Percentiles rank a stretch among this genome's conserved stretches.
Evolutionary conservation across 495 filamentous ascomycete genomes (phyloP).

Genomic region (Penicillium odoratum): DNA sequence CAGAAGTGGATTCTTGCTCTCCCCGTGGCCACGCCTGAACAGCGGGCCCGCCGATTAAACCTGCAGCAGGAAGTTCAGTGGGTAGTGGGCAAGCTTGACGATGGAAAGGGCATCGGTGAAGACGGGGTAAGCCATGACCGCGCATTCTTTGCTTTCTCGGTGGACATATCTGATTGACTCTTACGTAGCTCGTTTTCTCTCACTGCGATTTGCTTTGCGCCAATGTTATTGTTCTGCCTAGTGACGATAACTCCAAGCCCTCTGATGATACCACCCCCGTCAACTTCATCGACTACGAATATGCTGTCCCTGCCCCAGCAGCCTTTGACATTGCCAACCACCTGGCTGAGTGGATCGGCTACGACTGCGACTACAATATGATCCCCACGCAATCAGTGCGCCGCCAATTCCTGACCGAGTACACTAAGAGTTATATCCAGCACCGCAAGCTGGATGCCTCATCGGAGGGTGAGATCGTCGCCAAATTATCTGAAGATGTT

Average conservation of each 20-base stretch:
- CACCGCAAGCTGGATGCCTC: conserved; percentile 39
- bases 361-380: conserved; percentile 86
- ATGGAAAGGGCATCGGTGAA: conserved; percentile 69
- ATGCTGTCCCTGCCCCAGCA: conserved; percentile 87
- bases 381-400: conserved; percentile 79
- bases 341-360: conserved; percentile 97
- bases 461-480: conserved; percentile 61
- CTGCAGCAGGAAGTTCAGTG: conserved; percentile 75
- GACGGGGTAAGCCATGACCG: conserved; percentile 60
- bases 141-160: conserved; percentile 1
- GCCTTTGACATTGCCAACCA: conserved; percentile 99
- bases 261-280: conserved; percentile 52
- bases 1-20: conserved; percentile 94
- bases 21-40: conserved; percentile 65
- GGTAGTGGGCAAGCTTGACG: conserved; percentile 67
- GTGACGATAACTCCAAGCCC: conserved; percentile 25
- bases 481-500: conserved; percentile 71
- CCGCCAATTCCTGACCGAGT: conserved; percentile 78
- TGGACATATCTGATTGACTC: conserved; percentile 17
- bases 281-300: conserved; percentile 98
- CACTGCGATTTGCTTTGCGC: conserved; percentile 94
- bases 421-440: conserved; percentile 58
- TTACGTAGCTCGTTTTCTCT: conserved; percentile 77
- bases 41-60: conserved; percentile 61
- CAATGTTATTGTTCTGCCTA: conserved; percentile 86